A percentile compares a stretch with the other conserved stretches of the same genome.
Evolutionary conservation across 2,329 filamentous ascomycete genomes (phyloP).

Genomic region (Sporothrix schenckii): DNA sequence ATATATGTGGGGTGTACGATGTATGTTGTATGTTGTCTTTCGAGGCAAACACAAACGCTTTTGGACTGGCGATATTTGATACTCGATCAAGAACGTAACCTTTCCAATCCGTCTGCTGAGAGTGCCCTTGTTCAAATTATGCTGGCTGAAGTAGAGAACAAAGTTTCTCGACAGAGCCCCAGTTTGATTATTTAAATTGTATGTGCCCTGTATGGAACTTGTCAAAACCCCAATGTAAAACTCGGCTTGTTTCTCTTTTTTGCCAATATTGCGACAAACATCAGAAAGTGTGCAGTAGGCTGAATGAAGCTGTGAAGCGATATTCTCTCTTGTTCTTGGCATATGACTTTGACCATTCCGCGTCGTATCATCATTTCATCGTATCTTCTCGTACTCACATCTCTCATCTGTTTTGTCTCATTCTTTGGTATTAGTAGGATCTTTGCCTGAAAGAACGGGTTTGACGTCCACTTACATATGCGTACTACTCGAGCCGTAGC

Average conservation of each 20-base stretch:
- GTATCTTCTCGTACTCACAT: background rate
- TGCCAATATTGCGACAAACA: slow-evolving; percentile 14
- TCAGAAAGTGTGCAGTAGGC: background rate
- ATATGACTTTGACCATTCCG: background rate
- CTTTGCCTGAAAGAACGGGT: background rate
- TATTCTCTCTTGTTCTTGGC: background rate
- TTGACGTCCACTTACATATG: background rate
- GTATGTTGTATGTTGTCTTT: too few relatives aligned
- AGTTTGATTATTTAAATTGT: background rate
- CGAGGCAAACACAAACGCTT: too few relatives aligned
- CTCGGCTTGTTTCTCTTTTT: background rate
- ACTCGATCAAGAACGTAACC: too few relatives aligned
- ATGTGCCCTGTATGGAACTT: background rate
- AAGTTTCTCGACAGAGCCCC: background rate
- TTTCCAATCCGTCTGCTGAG: too few relatives aligned
- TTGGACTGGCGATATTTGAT: too few relatives aligned
- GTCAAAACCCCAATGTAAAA: background rate
- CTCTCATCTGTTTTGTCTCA: slow-evolving; percentile 11
- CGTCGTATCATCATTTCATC: too few relatives aligned
- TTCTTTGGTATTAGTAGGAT: background rate
- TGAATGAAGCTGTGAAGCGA: too few relatives aligned
- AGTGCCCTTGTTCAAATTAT: background rate
- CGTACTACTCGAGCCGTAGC: background rate
- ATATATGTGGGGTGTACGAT: background rate
- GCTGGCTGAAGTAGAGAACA: background rate